Percentiles rank a stretch among this genome's conserved stretches.
These are phyloP conservation scores for Draba incana DNA, from an alignment of 345 rosid species.

Conservation along the genomic window DNA sequence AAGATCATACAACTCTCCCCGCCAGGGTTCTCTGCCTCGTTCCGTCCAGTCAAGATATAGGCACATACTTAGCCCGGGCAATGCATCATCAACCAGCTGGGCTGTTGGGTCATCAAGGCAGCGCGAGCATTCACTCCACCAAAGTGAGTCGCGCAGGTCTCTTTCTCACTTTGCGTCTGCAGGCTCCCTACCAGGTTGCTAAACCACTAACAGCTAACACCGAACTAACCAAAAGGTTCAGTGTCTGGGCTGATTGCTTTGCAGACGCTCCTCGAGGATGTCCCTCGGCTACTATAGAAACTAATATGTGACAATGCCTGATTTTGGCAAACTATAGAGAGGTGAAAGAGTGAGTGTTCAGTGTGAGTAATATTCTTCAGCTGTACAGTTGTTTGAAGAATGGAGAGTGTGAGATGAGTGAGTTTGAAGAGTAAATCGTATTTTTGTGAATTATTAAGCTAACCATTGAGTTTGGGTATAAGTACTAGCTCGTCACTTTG, in stretches of 20 bases:
- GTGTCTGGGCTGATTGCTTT: slow-evolving; percentile 9
- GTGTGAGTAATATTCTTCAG: slow-evolving; percentile 39
- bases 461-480: slow-evolving; percentile 23
- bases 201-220: slow-evolving; percentile 11
- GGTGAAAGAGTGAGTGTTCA: slow-evolving; percentile 26
- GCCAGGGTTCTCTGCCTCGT: slow-evolving; percentile 49
- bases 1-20: slow-evolving; percentile 28
- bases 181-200: slow-evolving; percentile 71
- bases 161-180: slow-evolving; percentile 84
- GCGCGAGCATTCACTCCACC: slow-evolving; percentile 49
- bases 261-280: slow-evolving; percentile 19
- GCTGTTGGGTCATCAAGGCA: slow-evolving; percentile 52
- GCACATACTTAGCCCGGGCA: slow-evolving; percentile 63
- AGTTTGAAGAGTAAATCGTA: slow-evolving; percentile 28
- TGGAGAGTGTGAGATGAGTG: slow-evolving; percentile 39
- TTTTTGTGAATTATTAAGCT: slow-evolving; percentile 5
- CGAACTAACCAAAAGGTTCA: slow-evolving; percentile 24
- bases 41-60: slow-evolving; percentile 65
- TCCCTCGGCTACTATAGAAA: slow-evolving; percentile 1
- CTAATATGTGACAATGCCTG: slow-evolving; percentile 25
- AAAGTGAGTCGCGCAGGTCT: slow-evolving; percentile 54
- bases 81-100: slow-evolving; percentile 62
- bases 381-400: slow-evolving; percentile 35
- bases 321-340: slow-evolving; percentile 24
- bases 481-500: slow-evolving; percentile 20